These are phyloP conservation scores for Pterocarpus macrocarpus DNA, from an alignment of 306 rosid genomes.

Conservation along the genomic window DNA sequence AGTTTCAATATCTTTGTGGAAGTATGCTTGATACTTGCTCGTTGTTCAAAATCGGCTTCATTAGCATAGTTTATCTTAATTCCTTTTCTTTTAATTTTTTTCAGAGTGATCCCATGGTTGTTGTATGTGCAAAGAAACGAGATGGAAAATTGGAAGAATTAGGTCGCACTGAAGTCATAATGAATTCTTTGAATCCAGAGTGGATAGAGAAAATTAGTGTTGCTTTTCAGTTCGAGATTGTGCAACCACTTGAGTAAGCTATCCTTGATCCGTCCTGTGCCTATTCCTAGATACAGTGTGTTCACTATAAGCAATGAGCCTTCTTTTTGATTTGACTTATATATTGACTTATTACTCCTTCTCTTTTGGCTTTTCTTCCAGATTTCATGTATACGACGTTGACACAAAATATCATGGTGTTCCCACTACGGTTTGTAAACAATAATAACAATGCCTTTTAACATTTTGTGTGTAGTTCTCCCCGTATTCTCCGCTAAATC, in stretches of 20 bases:
- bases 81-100: background rate
- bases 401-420: conserved; percentile 73
- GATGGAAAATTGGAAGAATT: conserved; percentile 75
- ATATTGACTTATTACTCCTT: background rate
- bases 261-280: conserved; percentile 9
- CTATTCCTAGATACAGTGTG: conserved; percentile 26
- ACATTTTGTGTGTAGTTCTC: background rate
- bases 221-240: conserved; percentile 82
- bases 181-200: conserved; percentile 72
- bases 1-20: conserved; percentile 8
- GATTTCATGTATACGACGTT: conserved; percentile 82
- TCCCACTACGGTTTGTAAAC: conserved; percentile 70
- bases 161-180: conserved; percentile 86
- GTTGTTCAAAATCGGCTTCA: background rate
- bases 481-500: background rate
- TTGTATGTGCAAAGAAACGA: conserved; percentile 58
- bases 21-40: conserved; percentile 3
- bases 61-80: conserved; percentile 1
- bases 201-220: conserved; percentile 80
- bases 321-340: conserved; percentile 18
- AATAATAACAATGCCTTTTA: background rate
- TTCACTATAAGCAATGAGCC: background rate
- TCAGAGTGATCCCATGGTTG: conserved; percentile 91
- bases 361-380: conserved; percentile 43
- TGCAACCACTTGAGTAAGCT: conserved; percentile 79